Conservation (phyloP, 106 monocot species). For the Acorus gramineus region DNA sequence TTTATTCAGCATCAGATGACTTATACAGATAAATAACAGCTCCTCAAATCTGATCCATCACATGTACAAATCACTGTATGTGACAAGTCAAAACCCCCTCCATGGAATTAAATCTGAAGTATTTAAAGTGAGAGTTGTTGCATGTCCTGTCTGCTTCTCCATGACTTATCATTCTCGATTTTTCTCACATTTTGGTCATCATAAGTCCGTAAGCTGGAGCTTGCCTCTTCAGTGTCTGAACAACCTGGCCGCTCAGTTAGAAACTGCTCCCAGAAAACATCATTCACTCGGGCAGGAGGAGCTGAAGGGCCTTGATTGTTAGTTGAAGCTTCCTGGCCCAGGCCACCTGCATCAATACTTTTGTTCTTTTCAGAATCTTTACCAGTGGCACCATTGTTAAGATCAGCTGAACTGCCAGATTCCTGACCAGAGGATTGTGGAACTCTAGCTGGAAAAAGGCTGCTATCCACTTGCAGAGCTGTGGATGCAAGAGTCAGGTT, state of each 20-base stretch:
- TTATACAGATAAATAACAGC: too few relatives aligned
- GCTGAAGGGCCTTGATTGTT: constrained; percentile 24
- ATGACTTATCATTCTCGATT: constrained; percentile 4
- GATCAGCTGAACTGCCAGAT: constrained; percentile 3
- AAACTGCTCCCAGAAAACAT: constrained; percentile 97
- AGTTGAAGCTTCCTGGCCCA: background rate
- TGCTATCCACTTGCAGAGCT: constrained; percentile 35
- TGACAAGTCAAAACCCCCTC: background rate
- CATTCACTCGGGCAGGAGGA: constrained; percentile 52
- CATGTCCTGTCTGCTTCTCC: constrained; percentile 20
- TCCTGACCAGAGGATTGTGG: constrained; percentile 8
- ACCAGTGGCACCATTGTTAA: constrained; percentile 1
- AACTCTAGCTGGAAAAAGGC: constrained; percentile 7
- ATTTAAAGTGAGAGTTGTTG: constrained; percentile 34
- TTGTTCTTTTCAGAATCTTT: constrained; percentile 7
- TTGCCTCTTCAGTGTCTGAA: constrained; percentile 67
- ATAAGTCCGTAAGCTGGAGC: constrained; percentile 32
- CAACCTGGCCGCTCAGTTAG: constrained; percentile 83
- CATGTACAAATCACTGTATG: too few relatives aligned
- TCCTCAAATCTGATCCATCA: too few relatives aligned
- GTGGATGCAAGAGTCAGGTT: constrained; percentile 78
- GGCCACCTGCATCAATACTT: background rate
- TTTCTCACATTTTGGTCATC: constrained; percentile 24
- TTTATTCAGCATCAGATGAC: too few relatives aligned
- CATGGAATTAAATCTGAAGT: background rate